A percentile compares a stretch with the other conserved stretches of the same genome.
phyloP scores from a whole-genome alignment of 106 monocot species.

The Phalaenopsis equestris region DNA sequence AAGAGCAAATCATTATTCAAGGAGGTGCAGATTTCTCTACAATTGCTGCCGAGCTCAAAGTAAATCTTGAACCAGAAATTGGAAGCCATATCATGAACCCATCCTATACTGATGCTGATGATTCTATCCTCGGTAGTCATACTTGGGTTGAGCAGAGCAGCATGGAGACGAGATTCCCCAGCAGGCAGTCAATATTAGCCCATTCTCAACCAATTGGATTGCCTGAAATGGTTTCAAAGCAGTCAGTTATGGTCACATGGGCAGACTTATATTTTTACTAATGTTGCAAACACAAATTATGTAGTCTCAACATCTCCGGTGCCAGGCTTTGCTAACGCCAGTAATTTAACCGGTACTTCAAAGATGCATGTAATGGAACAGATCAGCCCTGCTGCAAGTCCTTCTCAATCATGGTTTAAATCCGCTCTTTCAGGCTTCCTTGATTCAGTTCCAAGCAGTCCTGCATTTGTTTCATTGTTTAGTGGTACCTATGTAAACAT shows the following conservation, averaged over 20 bases:
- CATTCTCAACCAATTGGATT: conserved; percentile 13
- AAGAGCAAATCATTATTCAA: no score
- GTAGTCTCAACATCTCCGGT: neutral
- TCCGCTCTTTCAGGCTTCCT: conserved; percentile 40
- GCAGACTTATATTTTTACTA: conserved; percentile 6
- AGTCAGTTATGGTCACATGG: conserved; percentile 39
- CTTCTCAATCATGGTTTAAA: conserved; percentile 43
- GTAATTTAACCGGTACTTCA: neutral
- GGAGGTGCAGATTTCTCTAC: no score
- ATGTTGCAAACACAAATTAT: conserved; percentile 9
- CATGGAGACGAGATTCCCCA: neutral
- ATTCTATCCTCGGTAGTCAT: conserved; percentile 3
- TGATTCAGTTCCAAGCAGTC: conserved; percentile 67
- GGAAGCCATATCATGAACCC: conserved; percentile 2
- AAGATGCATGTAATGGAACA: neutral
- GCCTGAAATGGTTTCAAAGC: conserved; percentile 15
- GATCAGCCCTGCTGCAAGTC: neutral
- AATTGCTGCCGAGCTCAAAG: conserved; percentile 29
- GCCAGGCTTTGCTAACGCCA: conserved; percentile 26
- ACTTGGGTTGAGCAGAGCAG: neutral
- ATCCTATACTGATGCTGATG: neutral
- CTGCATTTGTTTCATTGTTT: conserved; percentile 55
- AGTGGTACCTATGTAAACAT: no score
- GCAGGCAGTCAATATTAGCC: neutral
- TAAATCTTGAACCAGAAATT: conserved; percentile 17